A percentile compares a stretch with the other conserved stretches of the same genome.
Conservation (phyloP, 139 green algal genomes). For the Marvania coccoides region DNA sequence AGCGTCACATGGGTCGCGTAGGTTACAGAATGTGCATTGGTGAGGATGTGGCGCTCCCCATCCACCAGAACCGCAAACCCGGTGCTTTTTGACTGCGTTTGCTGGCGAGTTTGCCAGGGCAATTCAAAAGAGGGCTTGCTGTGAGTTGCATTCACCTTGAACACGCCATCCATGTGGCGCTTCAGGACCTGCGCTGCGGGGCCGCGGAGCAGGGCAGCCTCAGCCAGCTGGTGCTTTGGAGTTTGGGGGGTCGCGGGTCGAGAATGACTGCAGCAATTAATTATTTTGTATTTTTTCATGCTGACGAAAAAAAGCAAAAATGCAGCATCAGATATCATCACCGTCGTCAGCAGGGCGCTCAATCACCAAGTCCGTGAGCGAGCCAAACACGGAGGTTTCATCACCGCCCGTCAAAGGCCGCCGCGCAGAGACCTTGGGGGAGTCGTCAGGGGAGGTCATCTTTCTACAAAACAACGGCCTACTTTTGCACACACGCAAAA, state of each 20-base stretch:
- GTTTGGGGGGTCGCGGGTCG: constrained; percentile 21
- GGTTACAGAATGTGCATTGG: constrained; percentile 82
- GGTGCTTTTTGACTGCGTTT: constrained; percentile 22
- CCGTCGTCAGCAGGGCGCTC: neutral
- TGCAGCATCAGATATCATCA: neutral
- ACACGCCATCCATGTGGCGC: constrained; percentile 44
- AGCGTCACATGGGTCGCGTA: constrained; percentile 57
- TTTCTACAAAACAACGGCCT: too few species aligned
- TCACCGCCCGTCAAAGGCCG: neutral
- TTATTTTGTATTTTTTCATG: too few species aligned
- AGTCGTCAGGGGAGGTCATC: too few species aligned
- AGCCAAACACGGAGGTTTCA: neutral
- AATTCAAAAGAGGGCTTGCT: constrained; percentile 74
- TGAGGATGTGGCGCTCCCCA: constrained; percentile 63
- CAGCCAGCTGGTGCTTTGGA: constrained; percentile 18
- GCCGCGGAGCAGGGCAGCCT: constrained; percentile 4
- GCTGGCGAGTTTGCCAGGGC: constrained; percentile 23
- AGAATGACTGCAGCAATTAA: constrained; percentile 5
- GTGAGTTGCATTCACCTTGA: constrained; percentile 67
- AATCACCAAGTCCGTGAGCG: constrained; percentile 10
- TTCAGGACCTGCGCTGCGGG: constrained; percentile 8
- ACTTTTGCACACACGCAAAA: too few species aligned
- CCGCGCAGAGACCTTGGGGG: too few species aligned
- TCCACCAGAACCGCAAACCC: constrained; percentile 67
- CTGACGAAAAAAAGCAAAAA: neutral